Conservation (phyloP, 257 asterid species). For the Capsicum rhomboideum region DNA sequence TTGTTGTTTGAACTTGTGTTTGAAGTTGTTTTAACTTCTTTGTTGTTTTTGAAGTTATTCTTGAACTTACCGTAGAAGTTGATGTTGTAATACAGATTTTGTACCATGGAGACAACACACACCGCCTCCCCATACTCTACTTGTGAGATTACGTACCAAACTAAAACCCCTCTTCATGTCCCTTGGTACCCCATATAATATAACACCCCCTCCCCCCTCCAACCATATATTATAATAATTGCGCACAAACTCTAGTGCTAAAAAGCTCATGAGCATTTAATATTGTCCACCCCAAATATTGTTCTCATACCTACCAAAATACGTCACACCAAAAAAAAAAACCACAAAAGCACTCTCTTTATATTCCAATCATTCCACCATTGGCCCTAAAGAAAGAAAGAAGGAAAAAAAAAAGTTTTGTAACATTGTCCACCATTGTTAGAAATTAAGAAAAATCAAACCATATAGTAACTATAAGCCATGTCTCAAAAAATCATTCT, state of each 20-base stretch:
- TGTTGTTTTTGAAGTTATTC: too few species aligned
- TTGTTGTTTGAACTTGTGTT: too few species aligned
- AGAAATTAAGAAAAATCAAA: background rate
- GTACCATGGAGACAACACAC: too few species aligned
- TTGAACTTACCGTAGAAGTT: too few species aligned
- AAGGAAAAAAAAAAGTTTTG: background rate
- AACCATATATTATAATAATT: background rate
- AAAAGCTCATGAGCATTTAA: background rate
- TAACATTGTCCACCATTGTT: background rate
- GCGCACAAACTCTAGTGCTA: slow-evolving; percentile 9
- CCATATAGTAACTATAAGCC: background rate
- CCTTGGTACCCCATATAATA: too few species aligned
- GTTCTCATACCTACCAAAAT: slow-evolving; percentile 1
- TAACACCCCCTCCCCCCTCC: too few species aligned
- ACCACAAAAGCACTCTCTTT: background rate
- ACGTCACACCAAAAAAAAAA: background rate
- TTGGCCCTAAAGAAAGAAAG: background rate
- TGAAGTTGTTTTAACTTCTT: too few species aligned
- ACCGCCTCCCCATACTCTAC: too few species aligned
- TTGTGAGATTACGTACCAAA: too few species aligned
- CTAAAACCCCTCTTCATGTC: too few species aligned
- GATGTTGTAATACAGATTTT: too few species aligned
- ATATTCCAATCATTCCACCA: slow-evolving; percentile 9
- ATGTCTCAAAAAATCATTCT: slow-evolving; percentile 9
- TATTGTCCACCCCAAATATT: slow-evolving; percentile 7